Conservation (phyloP, 768 basidiomycete genomes). For the Mrakia frigida region DNA sequence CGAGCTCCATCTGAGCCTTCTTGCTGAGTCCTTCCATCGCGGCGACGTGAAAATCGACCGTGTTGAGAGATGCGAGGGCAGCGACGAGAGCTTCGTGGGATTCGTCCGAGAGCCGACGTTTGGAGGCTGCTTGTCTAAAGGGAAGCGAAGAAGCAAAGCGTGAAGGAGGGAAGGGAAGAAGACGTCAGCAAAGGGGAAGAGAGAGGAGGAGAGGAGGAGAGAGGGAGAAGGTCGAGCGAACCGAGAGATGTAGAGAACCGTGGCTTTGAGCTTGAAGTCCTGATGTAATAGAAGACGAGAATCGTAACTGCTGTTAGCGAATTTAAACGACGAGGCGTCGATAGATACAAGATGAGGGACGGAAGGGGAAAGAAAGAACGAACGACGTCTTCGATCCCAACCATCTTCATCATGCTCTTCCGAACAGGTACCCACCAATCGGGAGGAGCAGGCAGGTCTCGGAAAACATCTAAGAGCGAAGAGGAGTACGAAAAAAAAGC, state of each 20-base stretch:
- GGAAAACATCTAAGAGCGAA: conserved; percentile 20
- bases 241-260: conserved; percentile 16
- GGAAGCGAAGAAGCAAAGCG: background rate
- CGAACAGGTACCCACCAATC: conserved; percentile 32
- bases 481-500: background rate
- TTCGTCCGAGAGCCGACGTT: conserved; percentile 20
- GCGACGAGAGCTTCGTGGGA: conserved; percentile 25
- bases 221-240: background rate
- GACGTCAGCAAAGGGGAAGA: background rate
- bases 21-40: conserved; percentile 28
- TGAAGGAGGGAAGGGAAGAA: background rate
- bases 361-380: background rate
- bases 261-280: background rate
- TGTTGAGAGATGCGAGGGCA: conserved; percentile 8
- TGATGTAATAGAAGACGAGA: too few species aligned
- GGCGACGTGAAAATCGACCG: conserved; percentile 21
- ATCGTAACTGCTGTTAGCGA: too few species aligned
- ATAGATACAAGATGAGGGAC: background rate
- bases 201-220: background rate
- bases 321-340: background rate
- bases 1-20: conserved; percentile 27
- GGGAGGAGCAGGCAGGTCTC: conserved; percentile 11
- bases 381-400: conserved; percentile 27
- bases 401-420: conserved; percentile 28
- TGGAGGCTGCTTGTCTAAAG: conserved; percentile 25